These are phyloP conservation scores for Apiotrichum sp. DNA, from an alignment of 1,284 basidiomycete species.

Conservation along the genomic window DNA sequence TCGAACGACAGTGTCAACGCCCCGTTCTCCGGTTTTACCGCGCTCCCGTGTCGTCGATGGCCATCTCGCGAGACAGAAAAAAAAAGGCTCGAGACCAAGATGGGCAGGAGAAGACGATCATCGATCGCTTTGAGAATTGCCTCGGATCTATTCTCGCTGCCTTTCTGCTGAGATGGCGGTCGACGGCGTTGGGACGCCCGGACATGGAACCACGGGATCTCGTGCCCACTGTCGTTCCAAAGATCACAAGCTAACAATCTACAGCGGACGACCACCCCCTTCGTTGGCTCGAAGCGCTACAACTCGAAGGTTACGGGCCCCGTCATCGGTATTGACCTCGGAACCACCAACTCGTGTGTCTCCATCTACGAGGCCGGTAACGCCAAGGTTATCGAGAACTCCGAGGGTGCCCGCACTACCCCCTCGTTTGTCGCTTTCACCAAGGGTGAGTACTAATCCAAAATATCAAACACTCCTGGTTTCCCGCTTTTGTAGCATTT, in stretches of 20 bases:
- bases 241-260: background rate
- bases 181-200: no score
- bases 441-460: slow-evolving; percentile 54
- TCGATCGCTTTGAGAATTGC: no score
- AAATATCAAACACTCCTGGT: no score
- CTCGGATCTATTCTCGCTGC: no score
- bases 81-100: background rate
- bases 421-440: slow-evolving; percentile 98
- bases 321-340: slow-evolving; percentile 52
- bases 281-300: slow-evolving; percentile 41
- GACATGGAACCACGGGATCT: no score
- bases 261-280: slow-evolving; percentile 31
- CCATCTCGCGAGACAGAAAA: background rate
- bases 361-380: slow-evolving; percentile 94
- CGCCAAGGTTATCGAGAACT: slow-evolving; percentile 92
- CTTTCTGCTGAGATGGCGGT: no score
- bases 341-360: slow-evolving; percentile 74
- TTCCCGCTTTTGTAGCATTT: background rate
- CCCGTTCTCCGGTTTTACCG: background rate
- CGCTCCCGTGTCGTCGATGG: no score
- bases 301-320: slow-evolving; percentile 51
- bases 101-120: no score
- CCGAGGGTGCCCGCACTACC: slow-evolving; percentile 95
- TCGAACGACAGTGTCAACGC: background rate
- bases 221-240: background rate